phyloP scores from a whole-genome alignment of 352 stramenopile genomes.

The Globisporangium emineosum region DNA sequence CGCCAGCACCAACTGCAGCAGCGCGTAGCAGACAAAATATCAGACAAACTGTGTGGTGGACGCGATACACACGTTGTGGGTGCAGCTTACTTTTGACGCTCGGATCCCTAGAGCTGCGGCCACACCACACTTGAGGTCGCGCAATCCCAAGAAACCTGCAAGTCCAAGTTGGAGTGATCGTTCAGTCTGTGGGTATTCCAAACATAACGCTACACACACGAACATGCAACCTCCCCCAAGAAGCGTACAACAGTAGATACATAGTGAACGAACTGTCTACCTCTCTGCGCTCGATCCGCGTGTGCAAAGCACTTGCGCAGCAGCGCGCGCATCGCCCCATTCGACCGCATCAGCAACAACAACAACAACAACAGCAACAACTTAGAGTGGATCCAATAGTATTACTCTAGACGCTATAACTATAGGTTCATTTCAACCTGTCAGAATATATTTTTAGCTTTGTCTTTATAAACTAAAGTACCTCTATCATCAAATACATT shows the following conservation, averaged over 20 bases:
- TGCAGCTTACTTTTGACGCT: slow-evolving; percentile 47
- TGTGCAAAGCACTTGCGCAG: slow-evolving; percentile 46
- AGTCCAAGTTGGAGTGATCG: neutral
- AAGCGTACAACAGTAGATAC: neutral
- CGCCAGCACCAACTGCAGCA: slow-evolving; percentile 44
- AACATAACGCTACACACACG: neutral
- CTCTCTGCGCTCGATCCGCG: slow-evolving; percentile 30
- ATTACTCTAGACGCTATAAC: neutral
- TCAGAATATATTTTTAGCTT: neutral
- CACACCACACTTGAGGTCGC: slow-evolving; percentile 70
- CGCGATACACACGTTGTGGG: neutral
- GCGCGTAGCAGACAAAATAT: neutral
- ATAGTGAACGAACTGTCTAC: slow-evolving; percentile 23
- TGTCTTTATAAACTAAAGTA: neutral
- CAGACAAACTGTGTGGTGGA: neutral
- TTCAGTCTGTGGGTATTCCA: neutral
- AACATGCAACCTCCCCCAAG: neutral
- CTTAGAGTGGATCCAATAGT: neutral
- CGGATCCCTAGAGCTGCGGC: slow-evolving; percentile 58
- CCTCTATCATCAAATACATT: neutral
- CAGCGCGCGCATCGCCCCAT: neutral
- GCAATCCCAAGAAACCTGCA: slow-evolving; percentile 34
- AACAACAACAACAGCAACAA: neutral
- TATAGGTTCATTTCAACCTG: neutral
- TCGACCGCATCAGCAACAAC: neutral